Evolutionary conservation across 306 rosid species (phyloP), one percentile per base, ranked within the genome.

Genomic region (Fagus crenata): DNA sequence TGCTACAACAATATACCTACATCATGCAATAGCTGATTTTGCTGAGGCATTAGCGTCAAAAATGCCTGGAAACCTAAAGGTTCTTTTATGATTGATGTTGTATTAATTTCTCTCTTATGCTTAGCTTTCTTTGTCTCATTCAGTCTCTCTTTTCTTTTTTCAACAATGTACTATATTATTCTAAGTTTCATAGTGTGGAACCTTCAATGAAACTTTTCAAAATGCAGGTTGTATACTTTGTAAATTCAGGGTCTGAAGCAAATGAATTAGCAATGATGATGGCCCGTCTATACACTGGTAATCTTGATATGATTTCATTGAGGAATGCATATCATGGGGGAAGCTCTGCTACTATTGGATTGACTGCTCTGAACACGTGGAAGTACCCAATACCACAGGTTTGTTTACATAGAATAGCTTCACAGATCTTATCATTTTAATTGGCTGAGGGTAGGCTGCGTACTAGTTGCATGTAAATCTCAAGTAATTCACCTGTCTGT

Each of bases 241-340:
- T 94, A 9, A 94, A 94, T 85, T 94, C 98, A 17, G 98, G 97
- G 72, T 75, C 94, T 35, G 98, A 94, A 80, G 98, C 98, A 40
- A 94, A 94, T 80, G 97, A 94, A 77, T 83, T 94, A 69, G 97
- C 98, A 54, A 92, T 82, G 93, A 72, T 94, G 86, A 94, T 94
- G 98, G 97, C 98, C 7, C 96, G 93, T 58, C 89, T 94, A 6
- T 94, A 90, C 72, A 87, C 90, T 15, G 94, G 96, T 59, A 90
- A 79, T 84, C 91, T 92, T 36, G 96, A 89, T 60, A 92, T 94
- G 97, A 86, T 94, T 83, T 88, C 97, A 8, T 53, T 94, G 83
- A 89, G 98, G 83, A 94, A 94, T 84, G 97, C 91, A 35, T 92
- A 94, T 85, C 98, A 92, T 84, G 98, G 97, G 12, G 98, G 98